Evolutionary conservation across 306 rosid species (phyloP).

Genomic region (Sechiopsis laciniata): DNA sequence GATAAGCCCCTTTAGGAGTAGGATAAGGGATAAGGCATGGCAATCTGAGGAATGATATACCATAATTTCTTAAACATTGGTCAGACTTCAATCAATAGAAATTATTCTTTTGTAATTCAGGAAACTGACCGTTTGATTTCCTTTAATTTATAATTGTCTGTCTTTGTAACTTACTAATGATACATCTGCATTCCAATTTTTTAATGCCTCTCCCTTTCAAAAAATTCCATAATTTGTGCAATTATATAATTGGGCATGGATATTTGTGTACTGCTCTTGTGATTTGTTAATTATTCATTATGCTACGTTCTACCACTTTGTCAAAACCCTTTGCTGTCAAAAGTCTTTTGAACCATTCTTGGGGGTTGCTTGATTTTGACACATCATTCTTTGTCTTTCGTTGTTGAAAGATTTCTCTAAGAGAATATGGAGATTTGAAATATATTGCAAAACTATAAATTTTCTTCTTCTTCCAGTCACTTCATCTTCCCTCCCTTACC

Average conservation of each 20-base stretch:
- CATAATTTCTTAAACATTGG: not conserved
- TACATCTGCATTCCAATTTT: not conserved
- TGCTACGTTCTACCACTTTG: not conserved
- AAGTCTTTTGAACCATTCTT: not conserved
- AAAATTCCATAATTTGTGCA: too few relatives aligned
- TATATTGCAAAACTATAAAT: not conserved
- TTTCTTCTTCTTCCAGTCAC: not conserved
- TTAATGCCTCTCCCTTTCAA: not conserved
- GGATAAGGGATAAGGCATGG: too few relatives aligned
- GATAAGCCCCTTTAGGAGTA: too few relatives aligned
- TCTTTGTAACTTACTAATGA: not conserved
- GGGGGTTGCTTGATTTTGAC: not conserved
- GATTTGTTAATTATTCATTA: not conserved
- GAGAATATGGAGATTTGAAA: not conserved
- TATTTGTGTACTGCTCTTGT: constrained; percentile 4
- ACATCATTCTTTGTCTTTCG: not conserved
- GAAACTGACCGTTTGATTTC: not conserved
- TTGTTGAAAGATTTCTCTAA: not conserved
- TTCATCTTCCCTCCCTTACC: not conserved
- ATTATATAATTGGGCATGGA: not conserved
- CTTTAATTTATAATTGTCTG: not conserved
- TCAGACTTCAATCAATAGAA: not conserved
- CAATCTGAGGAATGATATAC: not conserved
- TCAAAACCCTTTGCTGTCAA: too few relatives aligned
- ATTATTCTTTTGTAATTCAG: not conserved